Evolutionary conservation across 306 rosid species (phyloP).

Genomic region (Lotus japonicus): DNA sequence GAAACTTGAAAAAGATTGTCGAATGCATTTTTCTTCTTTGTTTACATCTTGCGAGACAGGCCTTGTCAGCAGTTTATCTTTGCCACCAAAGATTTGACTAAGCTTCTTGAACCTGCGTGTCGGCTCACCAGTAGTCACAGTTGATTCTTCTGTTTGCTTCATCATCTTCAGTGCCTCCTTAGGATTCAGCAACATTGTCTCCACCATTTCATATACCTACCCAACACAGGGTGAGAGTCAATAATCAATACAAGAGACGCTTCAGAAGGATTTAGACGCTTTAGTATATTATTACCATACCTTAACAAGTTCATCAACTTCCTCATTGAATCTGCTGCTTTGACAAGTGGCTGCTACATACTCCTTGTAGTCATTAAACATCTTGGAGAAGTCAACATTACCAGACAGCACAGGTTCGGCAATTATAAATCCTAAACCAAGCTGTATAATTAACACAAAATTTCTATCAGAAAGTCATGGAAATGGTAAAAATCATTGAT

Average conservation of each 20-base stretch:
- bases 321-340: slow-evolving; percentile 50
- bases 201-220: slow-evolving; percentile 87
- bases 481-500: not conserved
- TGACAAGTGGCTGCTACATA: slow-evolving; percentile 49
- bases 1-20: slow-evolving; percentile 74
- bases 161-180: slow-evolving; percentile 55
- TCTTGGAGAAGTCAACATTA: slow-evolving; percentile 50
- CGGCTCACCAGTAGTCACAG: slow-evolving; percentile 29
- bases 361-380: slow-evolving; percentile 83
- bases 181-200: slow-evolving; percentile 69
- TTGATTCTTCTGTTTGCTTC: slow-evolving; percentile 53
- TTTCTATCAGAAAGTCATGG: slow-evolving; percentile 28
- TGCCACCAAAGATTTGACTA: slow-evolving; percentile 61
- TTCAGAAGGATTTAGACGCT: slow-evolving; percentile 7
- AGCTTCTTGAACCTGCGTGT: slow-evolving; percentile 62
- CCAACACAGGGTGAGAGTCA: not conserved
- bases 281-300: slow-evolving; percentile 33
- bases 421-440: slow-evolving; percentile 70
- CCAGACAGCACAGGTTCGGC: slow-evolving; percentile 57
- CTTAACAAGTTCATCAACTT: slow-evolving; percentile 78
- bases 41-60: slow-evolving; percentile 32
- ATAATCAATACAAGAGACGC: not conserved
- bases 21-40: slow-evolving; percentile 33
- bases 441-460: slow-evolving; percentile 49
- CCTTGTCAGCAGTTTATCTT: slow-evolving; percentile 47